A percentile compares a stretch with the other conserved stretches of the same genome.
Evolutionary conservation across 2,329 filamentous ascomycete species (phyloP).

Genomic region (Nemania sp.): DNA sequence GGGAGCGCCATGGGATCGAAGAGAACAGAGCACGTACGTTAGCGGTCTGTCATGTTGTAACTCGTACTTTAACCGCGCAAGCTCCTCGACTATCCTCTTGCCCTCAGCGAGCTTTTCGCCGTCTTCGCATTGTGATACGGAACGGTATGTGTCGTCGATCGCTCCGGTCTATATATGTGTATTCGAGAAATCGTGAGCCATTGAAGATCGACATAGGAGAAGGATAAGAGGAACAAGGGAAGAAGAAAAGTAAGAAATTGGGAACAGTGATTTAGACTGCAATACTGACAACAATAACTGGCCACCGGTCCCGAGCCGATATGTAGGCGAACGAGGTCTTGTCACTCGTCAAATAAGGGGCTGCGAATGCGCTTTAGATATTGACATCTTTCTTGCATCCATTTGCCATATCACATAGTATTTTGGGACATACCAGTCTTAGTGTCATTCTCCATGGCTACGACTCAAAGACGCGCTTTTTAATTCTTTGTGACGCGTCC

Average conservation of each 20-base stretch:
- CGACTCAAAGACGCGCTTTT: no score
- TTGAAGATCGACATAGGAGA: background rate
- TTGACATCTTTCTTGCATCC: no score
- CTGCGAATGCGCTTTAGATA: no score
- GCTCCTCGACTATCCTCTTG: constrained; percentile 78
- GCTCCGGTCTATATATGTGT: constrained; percentile 69
- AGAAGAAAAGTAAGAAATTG: background rate
- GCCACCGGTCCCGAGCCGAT: constrained; percentile 88
- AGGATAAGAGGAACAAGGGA: background rate
- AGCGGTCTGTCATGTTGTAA: constrained; percentile 84
- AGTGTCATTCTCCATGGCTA: constrained; percentile 42
- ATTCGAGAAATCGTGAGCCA: background rate
- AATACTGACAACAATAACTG: constrained; percentile 80
- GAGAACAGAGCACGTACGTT: constrained; percentile 57
- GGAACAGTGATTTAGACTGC: background rate
- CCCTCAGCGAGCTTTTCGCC: constrained; percentile 74
- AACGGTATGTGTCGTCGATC: constrained; percentile 91
- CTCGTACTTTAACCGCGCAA: constrained; percentile 90
- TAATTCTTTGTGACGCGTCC: no score
- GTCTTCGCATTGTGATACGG: constrained; percentile 62
- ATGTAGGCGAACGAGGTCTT: constrained; percentile 82
- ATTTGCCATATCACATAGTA: background rate
- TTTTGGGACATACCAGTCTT: constrained; percentile 64
- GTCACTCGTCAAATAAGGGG: constrained; percentile 78
- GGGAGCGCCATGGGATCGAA: background rate